phyloP scores from a whole-genome alignment of 768 basidiomycete species.

The Hysterangium stoloniferum region DNA sequence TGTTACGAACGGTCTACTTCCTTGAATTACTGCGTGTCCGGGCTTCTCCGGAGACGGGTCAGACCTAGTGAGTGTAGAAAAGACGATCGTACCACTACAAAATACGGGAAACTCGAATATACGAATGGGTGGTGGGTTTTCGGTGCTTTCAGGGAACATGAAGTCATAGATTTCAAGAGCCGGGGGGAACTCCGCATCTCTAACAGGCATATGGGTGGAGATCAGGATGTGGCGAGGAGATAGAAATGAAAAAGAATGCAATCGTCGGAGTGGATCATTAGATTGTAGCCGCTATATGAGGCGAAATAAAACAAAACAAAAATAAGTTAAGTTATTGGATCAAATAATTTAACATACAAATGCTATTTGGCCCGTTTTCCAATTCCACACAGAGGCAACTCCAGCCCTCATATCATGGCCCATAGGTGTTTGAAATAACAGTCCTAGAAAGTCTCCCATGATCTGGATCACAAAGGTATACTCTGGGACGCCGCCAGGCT shows the following conservation, averaged over 20 bases:
- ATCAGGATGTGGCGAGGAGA: slow-evolving; percentile 20
- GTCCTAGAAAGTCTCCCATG: slow-evolving; percentile 41
- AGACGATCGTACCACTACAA: background rate
- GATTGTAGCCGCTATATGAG: slow-evolving; percentile 3
- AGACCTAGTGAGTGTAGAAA: background rate
- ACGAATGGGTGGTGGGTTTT: background rate
- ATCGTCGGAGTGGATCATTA: slow-evolving; percentile 13
- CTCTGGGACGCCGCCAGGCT: background rate
- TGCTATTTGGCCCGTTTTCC: slow-evolving; percentile 47
- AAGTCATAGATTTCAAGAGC: slow-evolving; percentile 6
- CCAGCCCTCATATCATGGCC: slow-evolving; percentile 31
- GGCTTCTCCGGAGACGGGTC: background rate
- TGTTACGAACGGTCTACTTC: background rate
- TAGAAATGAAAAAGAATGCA: slow-evolving; percentile 25
- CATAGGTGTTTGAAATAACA: slow-evolving; percentile 37
- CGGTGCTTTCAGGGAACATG: background rate
- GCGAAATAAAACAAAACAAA: background rate
- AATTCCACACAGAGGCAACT: slow-evolving; percentile 60
- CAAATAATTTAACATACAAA: slow-evolving; percentile 34
- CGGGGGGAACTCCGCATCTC: slow-evolving; percentile 20
- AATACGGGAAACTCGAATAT: background rate
- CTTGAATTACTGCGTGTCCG: background rate
- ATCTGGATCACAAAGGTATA: slow-evolving; percentile 43
- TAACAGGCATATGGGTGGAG: slow-evolving; percentile 11
- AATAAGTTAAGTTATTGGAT: background rate